A percentile compares a stretch with the other conserved stretches of the same genome.
phyloP scores from a whole-genome alignment of 2,329 filamentous ascomycete genomes.

The Aspergillus sclerotialis region DNA sequence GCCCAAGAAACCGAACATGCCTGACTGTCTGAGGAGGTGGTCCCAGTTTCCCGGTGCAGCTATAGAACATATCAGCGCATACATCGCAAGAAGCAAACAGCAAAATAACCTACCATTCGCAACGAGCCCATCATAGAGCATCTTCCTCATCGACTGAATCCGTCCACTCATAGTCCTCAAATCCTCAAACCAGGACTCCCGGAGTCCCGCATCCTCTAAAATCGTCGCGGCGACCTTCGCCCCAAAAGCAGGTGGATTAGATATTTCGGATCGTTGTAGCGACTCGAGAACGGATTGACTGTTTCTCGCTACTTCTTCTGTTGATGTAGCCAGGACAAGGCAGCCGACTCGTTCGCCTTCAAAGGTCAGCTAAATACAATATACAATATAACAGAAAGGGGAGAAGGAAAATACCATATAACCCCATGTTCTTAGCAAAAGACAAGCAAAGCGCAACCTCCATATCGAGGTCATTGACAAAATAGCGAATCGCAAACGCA shows the following conservation, averaged over 20 bases:
- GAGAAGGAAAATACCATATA: slow-evolving; percentile 25
- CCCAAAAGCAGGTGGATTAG: background rate
- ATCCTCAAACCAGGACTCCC: background rate
- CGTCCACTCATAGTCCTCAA: slow-evolving; percentile 1
- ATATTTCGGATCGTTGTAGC: slow-evolving; percentile 57
- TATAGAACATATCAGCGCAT: too few species aligned
- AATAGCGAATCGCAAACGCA: slow-evolving; percentile 18
- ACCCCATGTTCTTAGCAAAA: slow-evolving; percentile 48
- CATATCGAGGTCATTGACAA: slow-evolving; percentile 64
- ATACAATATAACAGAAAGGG: background rate
- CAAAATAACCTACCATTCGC: background rate
- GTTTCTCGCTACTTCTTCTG: slow-evolving; percentile 6
- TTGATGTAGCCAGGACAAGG: slow-evolving; percentile 8
- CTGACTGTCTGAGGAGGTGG: slow-evolving; percentile 72
- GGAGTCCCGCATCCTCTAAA: background rate
- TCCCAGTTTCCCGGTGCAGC: slow-evolving; percentile 64
- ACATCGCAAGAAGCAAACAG: too few species aligned
- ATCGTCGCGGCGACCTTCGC: background rate
- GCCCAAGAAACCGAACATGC: slow-evolving; percentile 84
- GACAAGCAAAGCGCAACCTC: slow-evolving; percentile 50
- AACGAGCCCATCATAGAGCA: background rate
- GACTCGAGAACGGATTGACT: slow-evolving; percentile 15
- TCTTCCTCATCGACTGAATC: background rate
- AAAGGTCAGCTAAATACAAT: slow-evolving; percentile 30
- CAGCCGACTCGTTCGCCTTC: slow-evolving; percentile 14